Conservation (phyloP, 345 rosid genomes). For the Salix viminalis region DNA sequence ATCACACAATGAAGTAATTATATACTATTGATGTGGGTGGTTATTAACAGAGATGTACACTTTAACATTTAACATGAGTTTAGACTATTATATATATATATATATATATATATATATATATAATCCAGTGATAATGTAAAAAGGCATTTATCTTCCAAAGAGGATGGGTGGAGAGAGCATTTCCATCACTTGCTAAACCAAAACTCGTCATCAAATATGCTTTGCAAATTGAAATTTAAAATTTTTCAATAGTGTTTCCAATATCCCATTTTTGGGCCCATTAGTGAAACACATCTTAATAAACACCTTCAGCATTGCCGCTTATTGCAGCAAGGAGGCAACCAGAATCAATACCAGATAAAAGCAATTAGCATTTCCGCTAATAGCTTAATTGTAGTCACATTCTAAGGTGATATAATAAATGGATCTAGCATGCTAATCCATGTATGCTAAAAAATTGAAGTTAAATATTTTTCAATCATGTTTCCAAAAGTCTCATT, state of each 20-base stretch:
- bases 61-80: neutral
- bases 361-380: neutral
- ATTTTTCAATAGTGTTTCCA: neutral
- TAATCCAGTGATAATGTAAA: neutral
- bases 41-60: neutral
- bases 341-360: neutral
- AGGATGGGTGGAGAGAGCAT: neutral
- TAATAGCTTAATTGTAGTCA: neutral
- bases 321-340: neutral
- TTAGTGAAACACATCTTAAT: neutral
- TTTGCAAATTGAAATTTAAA: neutral
- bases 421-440: neutral
- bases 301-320: neutral
- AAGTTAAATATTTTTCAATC: neutral
- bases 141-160: neutral
- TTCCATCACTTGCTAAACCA: neutral
- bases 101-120: too few relatives aligned
- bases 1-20: neutral
- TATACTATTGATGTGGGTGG: neutral
- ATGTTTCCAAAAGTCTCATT: neutral
- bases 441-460: neutral
- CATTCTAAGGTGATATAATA: neutral
- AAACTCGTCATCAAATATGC: neutral
- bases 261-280: neutral
- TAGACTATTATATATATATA: neutral